Evolutionary conservation across 345 rosid species (phyloP).

Genomic region (Ricinus communis): DNA sequence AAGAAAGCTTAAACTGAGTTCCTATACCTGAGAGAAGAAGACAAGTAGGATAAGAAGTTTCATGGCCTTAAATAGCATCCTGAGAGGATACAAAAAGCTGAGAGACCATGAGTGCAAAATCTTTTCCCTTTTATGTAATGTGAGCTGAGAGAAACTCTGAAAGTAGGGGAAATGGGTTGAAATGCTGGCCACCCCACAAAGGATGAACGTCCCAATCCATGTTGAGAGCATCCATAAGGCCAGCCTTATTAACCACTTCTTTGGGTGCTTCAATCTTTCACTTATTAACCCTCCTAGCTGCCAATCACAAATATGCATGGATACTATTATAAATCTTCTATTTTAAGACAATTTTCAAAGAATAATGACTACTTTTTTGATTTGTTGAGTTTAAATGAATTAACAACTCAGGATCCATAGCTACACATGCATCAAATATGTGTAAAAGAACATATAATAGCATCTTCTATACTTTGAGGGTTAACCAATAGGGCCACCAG

Average conservation of each 20-base stretch:
- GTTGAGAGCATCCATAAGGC: slow-evolving; percentile 66
- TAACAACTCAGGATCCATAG: no score
- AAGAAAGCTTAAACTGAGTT: no score
- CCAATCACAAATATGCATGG: not conserved
- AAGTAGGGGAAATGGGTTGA: slow-evolving; percentile 52
- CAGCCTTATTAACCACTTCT: slow-evolving; percentile 54
- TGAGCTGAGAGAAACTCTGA: slow-evolving; percentile 45
- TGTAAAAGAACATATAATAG: no score
- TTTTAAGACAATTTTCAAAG: no score
- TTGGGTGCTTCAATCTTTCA: slow-evolving; percentile 69
- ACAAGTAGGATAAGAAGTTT: slow-evolving; percentile 57
- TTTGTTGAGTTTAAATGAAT: no score
- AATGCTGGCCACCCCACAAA: slow-evolving; percentile 64
- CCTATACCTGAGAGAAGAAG: slow-evolving; percentile 71
- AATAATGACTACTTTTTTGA: no score
- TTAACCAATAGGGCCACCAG: no score
- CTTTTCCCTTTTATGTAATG: slow-evolving; percentile 44
- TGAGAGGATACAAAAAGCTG: slow-evolving; percentile 43
- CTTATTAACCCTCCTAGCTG: slow-evolving; percentile 62
- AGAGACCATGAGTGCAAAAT: slow-evolving; percentile 54
- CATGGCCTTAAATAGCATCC: slow-evolving; percentile 55
- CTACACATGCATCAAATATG: no score
- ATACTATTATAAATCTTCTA: no score
- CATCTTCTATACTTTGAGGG: no score
- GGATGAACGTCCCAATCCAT: slow-evolving; percentile 58